These are phyloP conservation scores for Cornus kousa DNA, from an alignment of 148 eudicot species.

Conservation along the genomic window DNA sequence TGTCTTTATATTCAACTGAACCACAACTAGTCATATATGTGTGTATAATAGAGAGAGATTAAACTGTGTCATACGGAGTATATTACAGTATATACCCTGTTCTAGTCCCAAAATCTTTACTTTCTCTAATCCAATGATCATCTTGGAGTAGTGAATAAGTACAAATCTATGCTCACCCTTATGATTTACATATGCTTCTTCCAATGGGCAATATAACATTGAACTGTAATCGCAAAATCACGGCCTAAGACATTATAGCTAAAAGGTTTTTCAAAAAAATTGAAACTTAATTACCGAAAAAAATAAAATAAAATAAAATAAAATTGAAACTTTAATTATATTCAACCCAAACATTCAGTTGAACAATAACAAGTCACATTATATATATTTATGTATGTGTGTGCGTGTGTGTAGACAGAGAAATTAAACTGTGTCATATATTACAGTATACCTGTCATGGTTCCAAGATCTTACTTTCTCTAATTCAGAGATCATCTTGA, in stretches of 20 bases:
- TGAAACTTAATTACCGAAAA: no score
- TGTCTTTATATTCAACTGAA: no score
- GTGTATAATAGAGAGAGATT: no score
- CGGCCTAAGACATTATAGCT: not conserved
- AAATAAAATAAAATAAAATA: no score
- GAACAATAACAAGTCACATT: not conserved
- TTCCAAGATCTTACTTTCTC: not conserved
- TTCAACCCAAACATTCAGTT: not conserved
- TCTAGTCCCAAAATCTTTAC: not conserved
- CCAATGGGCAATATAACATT: no score
- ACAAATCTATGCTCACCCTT: no score
- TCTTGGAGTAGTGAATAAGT: no score
- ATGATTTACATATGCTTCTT: no score
- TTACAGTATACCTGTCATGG: not conserved
- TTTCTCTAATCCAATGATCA: not conserved
- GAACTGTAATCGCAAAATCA: no score
- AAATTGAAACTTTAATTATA: not conserved
- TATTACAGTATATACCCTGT: not conserved
- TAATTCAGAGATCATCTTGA: not conserved
- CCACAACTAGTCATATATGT: no score
- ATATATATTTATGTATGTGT: no score
- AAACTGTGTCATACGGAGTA: no score
- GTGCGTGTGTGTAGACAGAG: not conserved
- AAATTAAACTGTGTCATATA: not conserved
- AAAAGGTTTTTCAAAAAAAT: not conserved